Evolutionary conservation across 2,329 filamentous ascomycete species (phyloP).

Genomic region (Eutypa lata): DNA sequence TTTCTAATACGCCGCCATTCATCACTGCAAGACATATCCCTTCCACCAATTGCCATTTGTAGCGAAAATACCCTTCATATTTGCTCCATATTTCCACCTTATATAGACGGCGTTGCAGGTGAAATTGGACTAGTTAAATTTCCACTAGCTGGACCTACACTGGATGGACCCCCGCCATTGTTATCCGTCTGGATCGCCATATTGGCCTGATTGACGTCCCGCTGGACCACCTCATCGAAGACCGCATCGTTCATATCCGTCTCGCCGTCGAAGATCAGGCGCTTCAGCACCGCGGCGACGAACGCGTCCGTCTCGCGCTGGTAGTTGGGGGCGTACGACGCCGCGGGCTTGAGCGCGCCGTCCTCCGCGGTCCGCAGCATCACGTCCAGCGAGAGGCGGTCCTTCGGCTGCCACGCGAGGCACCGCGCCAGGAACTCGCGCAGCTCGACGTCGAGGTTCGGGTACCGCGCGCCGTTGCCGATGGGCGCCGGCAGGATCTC

Average conservation of each 20-base stretch:
- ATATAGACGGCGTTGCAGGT: too few relatives aligned
- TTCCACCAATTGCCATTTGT: too few relatives aligned
- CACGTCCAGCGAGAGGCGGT: conserved; percentile 2
- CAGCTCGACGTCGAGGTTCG: conserved; percentile 7
- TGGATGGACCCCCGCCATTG: too few relatives aligned
- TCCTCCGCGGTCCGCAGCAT: conserved; percentile 5
- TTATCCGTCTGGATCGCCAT: not conserved
- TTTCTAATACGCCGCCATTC: too few relatives aligned
- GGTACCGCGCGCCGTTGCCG: conserved; percentile 5
- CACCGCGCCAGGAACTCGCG: conserved; percentile 8
- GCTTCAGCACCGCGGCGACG: conserved; percentile 1
- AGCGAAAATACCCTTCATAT: too few relatives aligned
- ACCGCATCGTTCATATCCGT: not conserved
- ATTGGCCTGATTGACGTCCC: not conserved
- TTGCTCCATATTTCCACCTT: too few relatives aligned
- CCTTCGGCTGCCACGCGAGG: not conserved
- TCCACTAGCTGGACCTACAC: too few relatives aligned
- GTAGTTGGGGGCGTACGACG: conserved; percentile 1
- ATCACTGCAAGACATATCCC: too few relatives aligned
- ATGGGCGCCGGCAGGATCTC: conserved; percentile 7
- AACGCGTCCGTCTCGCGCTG: conserved; percentile 3
- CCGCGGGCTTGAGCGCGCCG: not conserved
- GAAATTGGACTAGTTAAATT: too few relatives aligned
- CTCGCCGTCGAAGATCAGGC: conserved; percentile 6
- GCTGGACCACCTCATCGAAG: not conserved